These are phyloP conservation scores for Xylaria scruposa DNA, from an alignment of 495 filamentous ascomycete species.

Conservation along the genomic window DNA sequence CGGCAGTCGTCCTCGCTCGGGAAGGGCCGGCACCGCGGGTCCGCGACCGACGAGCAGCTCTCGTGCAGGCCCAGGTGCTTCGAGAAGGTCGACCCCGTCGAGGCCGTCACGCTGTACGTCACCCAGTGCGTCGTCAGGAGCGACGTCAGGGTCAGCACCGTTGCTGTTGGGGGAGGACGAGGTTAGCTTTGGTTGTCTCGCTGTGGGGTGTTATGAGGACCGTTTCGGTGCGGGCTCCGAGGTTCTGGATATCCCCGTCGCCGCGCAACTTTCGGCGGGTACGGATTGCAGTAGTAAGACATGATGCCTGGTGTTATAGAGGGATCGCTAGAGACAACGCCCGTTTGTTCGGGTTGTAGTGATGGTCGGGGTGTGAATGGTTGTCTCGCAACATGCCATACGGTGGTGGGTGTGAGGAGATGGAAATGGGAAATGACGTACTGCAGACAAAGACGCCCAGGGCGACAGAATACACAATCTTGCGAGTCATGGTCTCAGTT, in stretches of 20 bases:
- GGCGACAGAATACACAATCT: slow-evolving; percentile 62
- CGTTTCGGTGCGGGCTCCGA: not conserved
- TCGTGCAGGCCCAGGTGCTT: slow-evolving; percentile 81
- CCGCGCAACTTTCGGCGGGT: not conserved
- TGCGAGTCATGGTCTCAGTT: slow-evolving; percentile 51
- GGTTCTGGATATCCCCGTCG: not conserved
- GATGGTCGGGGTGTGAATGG: slow-evolving; percentile 23
- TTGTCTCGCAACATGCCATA: slow-evolving; percentile 22
- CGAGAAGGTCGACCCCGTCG: slow-evolving; percentile 59
- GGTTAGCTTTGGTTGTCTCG: slow-evolving; percentile 29
- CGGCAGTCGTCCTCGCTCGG: slow-evolving; percentile 72
- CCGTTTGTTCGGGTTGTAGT: not conserved
- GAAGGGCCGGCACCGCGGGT: slow-evolving; percentile 55
- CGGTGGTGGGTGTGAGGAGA: slow-evolving; percentile 20
- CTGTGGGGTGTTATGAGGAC: not conserved
- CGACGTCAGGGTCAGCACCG: slow-evolving; percentile 74
- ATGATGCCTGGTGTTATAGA: not conserved
- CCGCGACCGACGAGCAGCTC: slow-evolving; percentile 66
- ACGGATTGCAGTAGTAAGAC: not conserved
- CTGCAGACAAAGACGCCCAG: slow-evolving; percentile 66
- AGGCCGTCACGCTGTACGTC: slow-evolving; percentile 67
- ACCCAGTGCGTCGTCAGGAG: slow-evolving; percentile 84
- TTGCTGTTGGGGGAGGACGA: slow-evolving; percentile 58
- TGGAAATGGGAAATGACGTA: slow-evolving; percentile 47
- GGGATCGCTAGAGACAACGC: not conserved